phyloP scores from a whole-genome alignment of 2,329 filamentous ascomycete species.

The Beauveria scarabaeidicola region DNA sequence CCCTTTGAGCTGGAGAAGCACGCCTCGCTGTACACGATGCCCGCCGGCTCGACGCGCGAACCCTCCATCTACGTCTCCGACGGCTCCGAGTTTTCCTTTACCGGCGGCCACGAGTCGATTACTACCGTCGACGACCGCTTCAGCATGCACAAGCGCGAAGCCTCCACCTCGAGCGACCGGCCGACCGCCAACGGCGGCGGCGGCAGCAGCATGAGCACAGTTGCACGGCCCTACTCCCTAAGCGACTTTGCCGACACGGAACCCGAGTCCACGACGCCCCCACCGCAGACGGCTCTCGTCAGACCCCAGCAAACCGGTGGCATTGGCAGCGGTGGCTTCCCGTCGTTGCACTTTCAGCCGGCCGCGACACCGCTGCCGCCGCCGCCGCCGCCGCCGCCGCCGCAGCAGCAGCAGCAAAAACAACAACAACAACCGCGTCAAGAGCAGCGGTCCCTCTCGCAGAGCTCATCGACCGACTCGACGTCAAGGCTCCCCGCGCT shows the following conservation, averaged over 20 bases:
- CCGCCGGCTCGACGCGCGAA: conserved; percentile 34
- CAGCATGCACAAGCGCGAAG: conserved; percentile 11
- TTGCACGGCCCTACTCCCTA: conserved; percentile 27
- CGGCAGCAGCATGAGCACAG: background rate
- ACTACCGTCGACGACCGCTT: conserved; percentile 9
- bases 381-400: background rate
- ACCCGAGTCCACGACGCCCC: conserved; percentile 24
- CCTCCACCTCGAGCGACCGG: conserved; percentile 12
- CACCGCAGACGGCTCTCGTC: conserved; percentile 23
- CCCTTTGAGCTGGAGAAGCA: conserved; percentile 59
- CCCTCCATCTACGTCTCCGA: conserved; percentile 55
- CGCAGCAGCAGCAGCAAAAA: conserved; percentile 16
- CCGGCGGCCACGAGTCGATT: conserved; percentile 19
- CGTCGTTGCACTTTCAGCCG: conserved; percentile 11
- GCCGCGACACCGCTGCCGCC: conserved; percentile 14
- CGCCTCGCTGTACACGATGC: conserved; percentile 42
- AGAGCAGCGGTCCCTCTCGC: conserved; percentile 15
- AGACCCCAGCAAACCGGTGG: conserved; percentile 12
- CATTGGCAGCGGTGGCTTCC: conserved; percentile 13
- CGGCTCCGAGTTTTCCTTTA: conserved; percentile 41
- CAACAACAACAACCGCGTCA: conserved; percentile 15
- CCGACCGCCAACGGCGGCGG: conserved; percentile 5
- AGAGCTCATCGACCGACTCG: conserved; percentile 8
- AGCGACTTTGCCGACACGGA: conserved; percentile 34
- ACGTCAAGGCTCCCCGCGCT: conserved; percentile 24